Conservation (phyloP, 768 basidiomycete species). For the Cubamyces sp. region DNA sequence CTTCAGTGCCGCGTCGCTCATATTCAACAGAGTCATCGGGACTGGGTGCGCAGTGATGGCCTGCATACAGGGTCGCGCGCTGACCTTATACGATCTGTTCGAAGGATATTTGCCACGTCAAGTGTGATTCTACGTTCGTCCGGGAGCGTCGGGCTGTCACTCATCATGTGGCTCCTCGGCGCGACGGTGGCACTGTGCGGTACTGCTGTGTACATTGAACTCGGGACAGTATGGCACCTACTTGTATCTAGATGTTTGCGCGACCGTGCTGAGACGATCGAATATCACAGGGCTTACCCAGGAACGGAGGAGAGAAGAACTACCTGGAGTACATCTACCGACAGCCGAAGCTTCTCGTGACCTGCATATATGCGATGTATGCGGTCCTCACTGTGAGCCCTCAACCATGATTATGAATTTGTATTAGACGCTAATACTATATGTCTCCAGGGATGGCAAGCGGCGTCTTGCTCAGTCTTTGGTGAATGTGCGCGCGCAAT, state of each 20-base stretch:
- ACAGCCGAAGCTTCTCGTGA: slow-evolving; percentile 61
- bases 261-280: not conserved
- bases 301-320: slow-evolving; percentile 77
- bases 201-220: slow-evolving; percentile 73
- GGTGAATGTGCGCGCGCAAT: slow-evolving; percentile 60
- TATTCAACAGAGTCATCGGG: slow-evolving; percentile 79
- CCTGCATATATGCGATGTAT: slow-evolving; percentile 62
- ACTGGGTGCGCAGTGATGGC: slow-evolving; percentile 52
- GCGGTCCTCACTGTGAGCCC: slow-evolving; percentile 57
- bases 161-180: slow-evolving; percentile 74
- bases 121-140: slow-evolving; percentile 66
- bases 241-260: not conserved
- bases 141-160: slow-evolving; percentile 70
- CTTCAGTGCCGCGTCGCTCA: slow-evolving; percentile 54
- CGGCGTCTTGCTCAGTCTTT: slow-evolving; percentile 66
- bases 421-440: not conserved
- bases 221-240: slow-evolving; percentile 59
- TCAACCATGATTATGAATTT: not conserved
- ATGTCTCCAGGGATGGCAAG: slow-evolving; percentile 52
- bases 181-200: slow-evolving; percentile 66
- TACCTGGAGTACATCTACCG: slow-evolving; percentile 75
- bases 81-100: too few relatives aligned
- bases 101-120: slow-evolving; percentile 72
- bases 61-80: not conserved
- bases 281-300: slow-evolving; percentile 57